Evolutionary conservation across 2,329 filamentous ascomycete genomes (phyloP), one percentile per base, ranked within the genome.

Genomic region (Apiospora rasikravindrae): DNA sequence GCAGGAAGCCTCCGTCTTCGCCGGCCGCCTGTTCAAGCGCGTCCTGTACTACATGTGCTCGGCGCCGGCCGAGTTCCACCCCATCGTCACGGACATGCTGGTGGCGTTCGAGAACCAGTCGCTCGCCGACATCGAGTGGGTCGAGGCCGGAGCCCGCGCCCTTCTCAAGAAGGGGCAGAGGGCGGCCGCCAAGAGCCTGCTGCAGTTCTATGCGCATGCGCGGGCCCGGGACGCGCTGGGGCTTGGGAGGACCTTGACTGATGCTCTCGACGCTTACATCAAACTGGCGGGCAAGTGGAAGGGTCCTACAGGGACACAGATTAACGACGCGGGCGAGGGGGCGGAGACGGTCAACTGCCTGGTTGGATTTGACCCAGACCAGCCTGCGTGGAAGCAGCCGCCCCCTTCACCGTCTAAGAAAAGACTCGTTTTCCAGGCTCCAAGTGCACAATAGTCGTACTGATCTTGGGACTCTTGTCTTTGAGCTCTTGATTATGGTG

Each of bases 321-420:
- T 82, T 47, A 81, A 81, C 33, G 79, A 81, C 69, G 73, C 76
- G 10, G 79, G 78, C 7, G 75, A 79, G 40, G 80, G 79, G 1
- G 76, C 75, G 10, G 80, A 81, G 75, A 80, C 80, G 8, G 79
- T 81, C n/a, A 81, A 81, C 67, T 81, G 80, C 64, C 73, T 81
- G 10, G 75, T 81, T n/a, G 80, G 80, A 0, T 73, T 77, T 47
- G 75, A 79, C 67, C 78, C 78, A 19, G 78, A 80, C 40, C 71
- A 76, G 74, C 76, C 77, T 16, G 44, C 44, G 40, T 68, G 66
- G 66, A 68, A 68, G 6, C 66, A 68, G 66, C 66, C 53, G 14
- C 53, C 53, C 1, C 26, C 29, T 10, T 11, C 53, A 7, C 3
- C 53, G 13, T 1, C 53, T 3, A 22, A 11, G 53, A 61, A 13